Base-by-base conservation (phyloP, 345 rosid species). In the Geranium brycei region DNA sequence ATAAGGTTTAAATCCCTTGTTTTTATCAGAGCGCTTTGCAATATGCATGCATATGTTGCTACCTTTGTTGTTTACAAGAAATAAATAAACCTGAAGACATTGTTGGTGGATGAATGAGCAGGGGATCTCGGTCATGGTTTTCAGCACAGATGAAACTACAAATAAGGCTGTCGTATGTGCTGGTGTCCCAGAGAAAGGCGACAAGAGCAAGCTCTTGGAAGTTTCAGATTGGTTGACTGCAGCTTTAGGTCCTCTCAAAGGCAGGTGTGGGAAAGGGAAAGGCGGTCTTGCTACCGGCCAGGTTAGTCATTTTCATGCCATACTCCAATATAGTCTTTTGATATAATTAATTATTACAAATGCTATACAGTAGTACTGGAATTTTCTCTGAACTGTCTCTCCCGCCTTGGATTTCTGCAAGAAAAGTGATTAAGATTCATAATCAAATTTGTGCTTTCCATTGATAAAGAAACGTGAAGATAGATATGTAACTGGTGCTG, bases 111-210 rank as follows among this genome's bases (percentile, higher is more conserved):
- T 63, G 17, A 28, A 19, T 71, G 66, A 69, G 74, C 81, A 93
- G 99, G 87, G 85, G 19, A 73, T 93, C 64, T 78, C 97, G 3
- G 78, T 78, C 35, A 93, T 93, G 99, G 89, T 86, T 55, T 88
- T 90, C 75, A 90, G 96, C 69, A 78, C 74, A 4, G 97, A 93
- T 78, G 87, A 90, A 80, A 73, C 64, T 17, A 83, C 91, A 63
- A 90, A 93, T 69, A 93, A 93, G 82, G 96, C 85, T 16, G 81
- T 85, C 17, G 99, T 88, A 8, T 93, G 95, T 65, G 99, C 99
- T 0, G 97, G 96, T 11, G 92, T 90, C 57, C 95, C 91, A 0
- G 87, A 75, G 64, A 88, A 90, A 64, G 78, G 79, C 2, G 80
- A 80, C 32, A 66, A 74, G 64, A 75, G 68, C 72, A 80, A 85